Base-by-base conservation (phyloP, 257 asterid genomes). In the Anisodus tanguticus region DNA sequence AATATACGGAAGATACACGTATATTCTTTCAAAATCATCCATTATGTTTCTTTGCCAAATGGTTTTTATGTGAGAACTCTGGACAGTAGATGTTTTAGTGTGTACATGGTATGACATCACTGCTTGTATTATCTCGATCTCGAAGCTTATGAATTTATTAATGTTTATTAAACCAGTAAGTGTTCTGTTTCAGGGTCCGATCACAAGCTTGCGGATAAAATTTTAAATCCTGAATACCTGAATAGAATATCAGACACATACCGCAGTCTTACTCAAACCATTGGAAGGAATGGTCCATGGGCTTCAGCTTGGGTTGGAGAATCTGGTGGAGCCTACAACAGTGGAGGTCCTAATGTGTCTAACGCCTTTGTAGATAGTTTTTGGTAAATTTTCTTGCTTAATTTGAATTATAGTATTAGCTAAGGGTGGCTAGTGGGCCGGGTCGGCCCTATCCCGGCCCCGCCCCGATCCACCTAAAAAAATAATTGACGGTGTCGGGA, bases 241-340 rank as follows among this genome's bases (percentile, higher is more conserved):
- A 72, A 88, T 87, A 93, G 85, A 88, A 87, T 91, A 83, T 87
- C 90, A 8, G 67, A 31, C 79, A 83, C 87, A 59, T 93, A 90
- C 83, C 59, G 88, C 63, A 87, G 86, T 89, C 89, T 97, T 85
- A 69, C 88, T 58, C 86, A 86, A 74, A 91, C 93, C 85, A 90
- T 93, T 86, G 83, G 85, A 87, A 86, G 49, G 55, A 85, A 85
- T 59, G 97, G 98, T 55, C 93, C 98, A 62, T 97, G 98, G 99
- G 88, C 98, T 82, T 90, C 91, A 80, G 92, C 96, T 9, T 97
- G 99, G 99, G 95, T 97, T 80, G 93, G 98, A 41, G 99, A 97
- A 85, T 91, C 99, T 3, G 99, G 99, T 67, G 99, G 99, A 58
- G 94, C 97, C 83, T 93, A 12, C 89, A 95, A 93, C 89, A 97